Percentiles rank a stretch among this genome's conserved stretches.
Conservation (phyloP, 2,329 filamentous ascomycete species). For the Coniochaeta pulveracea region DNA sequence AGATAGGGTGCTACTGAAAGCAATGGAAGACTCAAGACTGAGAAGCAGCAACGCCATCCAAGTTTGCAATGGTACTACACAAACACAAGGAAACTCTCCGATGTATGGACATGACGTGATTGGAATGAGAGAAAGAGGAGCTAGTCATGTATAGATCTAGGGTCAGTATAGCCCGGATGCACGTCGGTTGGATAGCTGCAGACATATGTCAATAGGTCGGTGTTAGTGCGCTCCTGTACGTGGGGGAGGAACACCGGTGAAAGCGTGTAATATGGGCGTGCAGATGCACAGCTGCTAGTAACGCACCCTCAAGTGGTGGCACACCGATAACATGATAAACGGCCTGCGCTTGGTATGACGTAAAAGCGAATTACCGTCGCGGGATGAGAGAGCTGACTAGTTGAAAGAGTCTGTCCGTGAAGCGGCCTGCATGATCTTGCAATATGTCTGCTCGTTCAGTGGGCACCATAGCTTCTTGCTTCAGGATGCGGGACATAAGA, state of each 20-base stretch:
- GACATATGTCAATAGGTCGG: conserved; percentile 3
- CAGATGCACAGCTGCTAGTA: neutral
- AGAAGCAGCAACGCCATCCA: too few relatives aligned
- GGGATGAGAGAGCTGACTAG: conserved; percentile 9
- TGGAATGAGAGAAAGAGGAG: neutral
- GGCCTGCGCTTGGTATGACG: too few relatives aligned
- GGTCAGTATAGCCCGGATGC: conserved; percentile 2
- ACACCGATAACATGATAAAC: too few relatives aligned
- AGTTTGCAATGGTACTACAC: too few relatives aligned
- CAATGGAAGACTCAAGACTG: too few relatives aligned
- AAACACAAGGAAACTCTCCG: too few relatives aligned
- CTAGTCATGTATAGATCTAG: neutral
- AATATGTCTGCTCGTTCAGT: conserved; percentile 1
- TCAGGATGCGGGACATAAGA: conserved; percentile 13
- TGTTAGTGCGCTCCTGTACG: conserved; percentile 1
- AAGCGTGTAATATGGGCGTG: neutral
- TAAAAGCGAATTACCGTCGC: conserved; percentile 7
- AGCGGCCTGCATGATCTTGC: conserved; percentile 9
- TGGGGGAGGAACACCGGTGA: conserved; percentile 3
- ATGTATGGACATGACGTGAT: conserved; percentile 2
- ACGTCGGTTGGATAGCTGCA: conserved; percentile 1
- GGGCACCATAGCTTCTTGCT: conserved; percentile 11
- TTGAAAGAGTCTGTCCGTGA: conserved; percentile 3
- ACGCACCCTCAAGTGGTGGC: conserved; percentile 1
- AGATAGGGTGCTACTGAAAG: too few relatives aligned